Conservation (phyloP, 1,284 basidiomycete genomes). For the Cryptococcus sp. region DNA sequence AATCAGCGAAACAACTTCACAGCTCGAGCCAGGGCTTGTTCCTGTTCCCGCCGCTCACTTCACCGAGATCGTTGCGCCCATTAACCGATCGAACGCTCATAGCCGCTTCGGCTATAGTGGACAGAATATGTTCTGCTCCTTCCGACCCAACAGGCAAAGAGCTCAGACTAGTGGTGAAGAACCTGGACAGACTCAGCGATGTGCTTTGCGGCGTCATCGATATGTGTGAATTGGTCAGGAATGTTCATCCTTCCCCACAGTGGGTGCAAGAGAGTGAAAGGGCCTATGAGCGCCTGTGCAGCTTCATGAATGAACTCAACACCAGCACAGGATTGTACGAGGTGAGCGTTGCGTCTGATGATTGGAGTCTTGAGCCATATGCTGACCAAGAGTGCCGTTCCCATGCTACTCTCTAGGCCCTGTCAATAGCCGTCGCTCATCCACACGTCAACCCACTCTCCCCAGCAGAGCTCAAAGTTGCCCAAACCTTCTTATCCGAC, state of each 20-base stretch:
- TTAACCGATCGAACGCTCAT: slow-evolving; percentile 48
- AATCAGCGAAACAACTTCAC: background rate
- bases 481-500: slow-evolving; percentile 90
- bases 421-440: slow-evolving; percentile 50
- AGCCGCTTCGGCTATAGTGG: slow-evolving; percentile 50
- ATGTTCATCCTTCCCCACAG: slow-evolving; percentile 80
- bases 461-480: slow-evolving; percentile 64
- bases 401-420: slow-evolving; percentile 26
- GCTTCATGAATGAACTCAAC: slow-evolving; percentile 97
- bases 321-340: slow-evolving; percentile 91
- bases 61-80: slow-evolving; percentile 33
- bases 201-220: slow-evolving; percentile 95
- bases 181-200: slow-evolving; percentile 91
- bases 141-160: slow-evolving; percentile 56
- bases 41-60: slow-evolving; percentile 40
- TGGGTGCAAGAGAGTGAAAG: slow-evolving; percentile 85
- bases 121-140: slow-evolving; percentile 51
- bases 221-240: slow-evolving; percentile 88
- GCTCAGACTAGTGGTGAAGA: slow-evolving; percentile 83
- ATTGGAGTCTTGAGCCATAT: background rate
- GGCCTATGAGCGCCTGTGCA: slow-evolving; percentile 88
- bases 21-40: slow-evolving; percentile 40
- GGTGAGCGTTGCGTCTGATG: slow-evolving; percentile 55
- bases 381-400: background rate
- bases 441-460: slow-evolving; percentile 40